A percentile compares a stretch with the other conserved stretches of the same genome.
Conservation (phyloP, 140 eudicot species). For the Cichorium intybus region DNA sequence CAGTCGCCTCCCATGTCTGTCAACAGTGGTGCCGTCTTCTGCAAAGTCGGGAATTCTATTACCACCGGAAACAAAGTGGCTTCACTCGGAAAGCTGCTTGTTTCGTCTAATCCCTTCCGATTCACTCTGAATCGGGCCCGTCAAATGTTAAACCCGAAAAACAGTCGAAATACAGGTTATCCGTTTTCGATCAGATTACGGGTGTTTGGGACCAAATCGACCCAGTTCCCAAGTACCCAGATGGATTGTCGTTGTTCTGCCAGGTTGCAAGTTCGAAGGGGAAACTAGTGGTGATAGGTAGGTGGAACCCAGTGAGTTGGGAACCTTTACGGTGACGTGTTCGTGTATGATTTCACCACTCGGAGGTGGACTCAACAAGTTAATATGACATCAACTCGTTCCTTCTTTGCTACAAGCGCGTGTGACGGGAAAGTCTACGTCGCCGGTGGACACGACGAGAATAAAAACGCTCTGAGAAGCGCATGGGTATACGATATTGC, state of each 20-base stretch:
- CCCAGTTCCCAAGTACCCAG: conserved; percentile 56
- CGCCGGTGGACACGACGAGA: conserved; percentile 89
- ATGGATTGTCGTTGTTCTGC: conserved; percentile 72
- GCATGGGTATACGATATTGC: conserved; percentile 54
- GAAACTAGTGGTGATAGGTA: conserved; percentile 68
- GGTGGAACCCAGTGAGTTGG: conserved; percentile 78
- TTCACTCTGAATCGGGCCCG: neutral
- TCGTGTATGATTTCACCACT: conserved; percentile 72
- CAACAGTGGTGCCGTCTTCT: conserved; percentile 34
- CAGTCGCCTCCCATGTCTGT: conserved; percentile 29
- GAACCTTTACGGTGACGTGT: conserved; percentile 68
- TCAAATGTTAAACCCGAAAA: neutral
- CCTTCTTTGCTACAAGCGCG: conserved; percentile 74
- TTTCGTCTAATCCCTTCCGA: conserved; percentile 34
- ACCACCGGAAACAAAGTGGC: conserved; percentile 28
- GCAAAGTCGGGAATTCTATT: conserved; percentile 24
- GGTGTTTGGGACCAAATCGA: conserved; percentile 52
- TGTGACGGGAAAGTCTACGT: conserved; percentile 42
- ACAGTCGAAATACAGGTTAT: conserved; percentile 53
- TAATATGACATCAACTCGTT: conserved; percentile 66
- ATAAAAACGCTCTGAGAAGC: conserved; percentile 59
- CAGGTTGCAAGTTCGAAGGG: conserved; percentile 77
- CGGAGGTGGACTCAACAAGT: conserved; percentile 59
- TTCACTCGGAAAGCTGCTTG: conserved; percentile 27
- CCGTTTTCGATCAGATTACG: conserved; percentile 51